A percentile compares a stretch with the other conserved stretches of the same genome.
These are phyloP conservation scores for Strigomonas culicis DNA, from an alignment of 208 protist genomes.

Conservation along the genomic window DNA sequence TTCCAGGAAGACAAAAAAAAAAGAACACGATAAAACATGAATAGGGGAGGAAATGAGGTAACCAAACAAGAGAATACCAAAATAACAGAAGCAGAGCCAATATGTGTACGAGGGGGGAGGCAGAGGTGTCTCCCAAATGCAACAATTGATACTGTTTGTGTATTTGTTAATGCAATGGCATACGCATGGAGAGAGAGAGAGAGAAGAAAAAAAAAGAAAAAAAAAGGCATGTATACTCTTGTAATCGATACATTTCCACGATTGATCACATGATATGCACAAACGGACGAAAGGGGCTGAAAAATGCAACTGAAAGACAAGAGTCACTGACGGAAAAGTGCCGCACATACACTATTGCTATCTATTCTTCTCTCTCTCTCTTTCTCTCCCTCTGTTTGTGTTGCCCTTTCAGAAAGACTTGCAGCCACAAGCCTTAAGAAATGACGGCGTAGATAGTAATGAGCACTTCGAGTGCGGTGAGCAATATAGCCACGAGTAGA, in stretches of 20 bases:
- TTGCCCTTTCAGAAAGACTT: no score
- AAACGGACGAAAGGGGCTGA: slow-evolving; percentile 10
- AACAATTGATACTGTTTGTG: no score
- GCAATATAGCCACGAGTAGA: slow-evolving; percentile 18
- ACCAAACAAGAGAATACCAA: not conserved
- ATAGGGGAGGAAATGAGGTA: not conserved
- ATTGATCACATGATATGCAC: not conserved
- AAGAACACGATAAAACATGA: not conserved
- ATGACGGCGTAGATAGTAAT: slow-evolving; percentile 2
- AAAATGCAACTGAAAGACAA: slow-evolving; percentile 2
- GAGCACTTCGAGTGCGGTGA: slow-evolving; percentile 17
- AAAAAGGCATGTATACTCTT: slow-evolving; percentile 1
- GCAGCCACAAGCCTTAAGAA: no score
- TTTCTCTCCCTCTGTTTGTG: no score
- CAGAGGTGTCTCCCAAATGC: no score
- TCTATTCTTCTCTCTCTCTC: no score
- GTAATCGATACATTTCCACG: no score
- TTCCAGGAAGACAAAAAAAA: not conserved
- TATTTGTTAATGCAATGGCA: no score
- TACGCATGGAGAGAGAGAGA: not conserved
- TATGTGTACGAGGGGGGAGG: slow-evolving; percentile 10
- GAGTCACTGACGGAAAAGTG: not conserved
- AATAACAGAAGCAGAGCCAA: not conserved
- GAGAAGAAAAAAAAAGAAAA: slow-evolving; percentile 1
- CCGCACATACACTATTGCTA: no score